Conservation (phyloP, 1,284 basidiomycete genomes). For the Cutaneotrichosporon cyanovorans region DNA sequence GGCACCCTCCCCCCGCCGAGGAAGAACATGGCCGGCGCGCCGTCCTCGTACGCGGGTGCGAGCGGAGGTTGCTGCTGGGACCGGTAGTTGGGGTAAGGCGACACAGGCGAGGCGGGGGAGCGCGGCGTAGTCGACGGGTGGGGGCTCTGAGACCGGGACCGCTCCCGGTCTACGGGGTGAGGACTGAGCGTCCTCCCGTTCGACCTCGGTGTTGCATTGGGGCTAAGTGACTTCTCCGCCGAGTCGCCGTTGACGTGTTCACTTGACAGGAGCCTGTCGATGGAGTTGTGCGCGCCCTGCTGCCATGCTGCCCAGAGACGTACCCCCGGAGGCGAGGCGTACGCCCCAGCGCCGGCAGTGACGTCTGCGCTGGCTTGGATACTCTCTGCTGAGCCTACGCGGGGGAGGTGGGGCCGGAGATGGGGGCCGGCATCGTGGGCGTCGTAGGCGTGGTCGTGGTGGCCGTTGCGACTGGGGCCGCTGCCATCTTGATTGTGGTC, state of each 20-base stretch:
- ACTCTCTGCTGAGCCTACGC: constrained; percentile 26
- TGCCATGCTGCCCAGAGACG: constrained; percentile 35
- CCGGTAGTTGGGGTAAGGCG: not conserved
- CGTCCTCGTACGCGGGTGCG: constrained; percentile 24
- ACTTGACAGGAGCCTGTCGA: constrained; percentile 5
- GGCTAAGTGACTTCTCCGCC: no score
- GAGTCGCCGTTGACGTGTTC: not conserved
- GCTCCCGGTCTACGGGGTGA: no score
- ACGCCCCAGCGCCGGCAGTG: not conserved
- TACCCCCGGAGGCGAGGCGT: constrained; percentile 17
- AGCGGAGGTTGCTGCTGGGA: not conserved
- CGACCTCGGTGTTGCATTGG: no score
- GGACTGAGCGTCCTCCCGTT: no score
- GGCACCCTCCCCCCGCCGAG: constrained; percentile 16
- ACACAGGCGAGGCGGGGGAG: not conserved
- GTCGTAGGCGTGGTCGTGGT: no score
- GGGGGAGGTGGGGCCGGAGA: constrained; percentile 5
- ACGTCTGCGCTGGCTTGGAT: constrained; percentile 28
- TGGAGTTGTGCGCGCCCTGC: constrained; percentile 8
- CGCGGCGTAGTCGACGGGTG: not conserved
- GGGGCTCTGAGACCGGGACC: no score
- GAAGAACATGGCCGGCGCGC: constrained; percentile 25
- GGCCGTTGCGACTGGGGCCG: no score
- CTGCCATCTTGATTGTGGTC: no score
- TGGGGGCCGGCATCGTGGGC: constrained; percentile 5